Conservation (phyloP, 345 rosid species). For the Eucalyptus erythrocorys region DNA sequence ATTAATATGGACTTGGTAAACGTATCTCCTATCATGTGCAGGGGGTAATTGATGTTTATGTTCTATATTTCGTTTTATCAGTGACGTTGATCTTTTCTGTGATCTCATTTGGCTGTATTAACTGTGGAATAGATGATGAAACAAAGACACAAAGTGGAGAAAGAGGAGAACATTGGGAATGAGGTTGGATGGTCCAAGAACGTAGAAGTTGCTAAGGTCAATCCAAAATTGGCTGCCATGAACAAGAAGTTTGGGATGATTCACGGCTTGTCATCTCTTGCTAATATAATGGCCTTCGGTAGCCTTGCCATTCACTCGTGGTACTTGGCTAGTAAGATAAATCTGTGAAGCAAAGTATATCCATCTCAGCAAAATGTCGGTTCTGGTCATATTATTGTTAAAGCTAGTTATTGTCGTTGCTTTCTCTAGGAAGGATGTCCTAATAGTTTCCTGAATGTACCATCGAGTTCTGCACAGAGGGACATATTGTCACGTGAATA, state of each 20-base stretch:
- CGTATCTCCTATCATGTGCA: background rate
- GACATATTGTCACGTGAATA: background rate
- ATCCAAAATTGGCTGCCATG: constrained; percentile 91
- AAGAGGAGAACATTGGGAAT: constrained; percentile 60
- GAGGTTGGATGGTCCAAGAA: constrained; percentile 94
- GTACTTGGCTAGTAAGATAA: constrained; percentile 88
- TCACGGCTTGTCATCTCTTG: constrained; percentile 91
- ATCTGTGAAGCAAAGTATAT: constrained; percentile 31
- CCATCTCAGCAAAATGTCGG: background rate
- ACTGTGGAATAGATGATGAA: constrained; percentile 65
- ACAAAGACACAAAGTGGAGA: constrained; percentile 95
- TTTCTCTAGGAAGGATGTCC: background rate
- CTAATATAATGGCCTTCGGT: constrained; percentile 87
- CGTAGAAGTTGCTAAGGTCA: constrained; percentile 58
- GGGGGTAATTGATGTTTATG: background rate
- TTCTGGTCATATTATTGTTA: background rate
- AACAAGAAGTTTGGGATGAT: constrained; percentile 99
- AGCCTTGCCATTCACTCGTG: constrained; percentile 96
- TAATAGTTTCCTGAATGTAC: background rate
- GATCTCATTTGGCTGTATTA: background rate
- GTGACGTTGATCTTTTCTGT: background rate
- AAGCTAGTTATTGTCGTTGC: background rate
- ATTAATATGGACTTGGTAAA: background rate
- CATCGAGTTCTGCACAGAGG: background rate
- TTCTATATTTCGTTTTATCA: background rate